Base-by-base conservation (phyloP, 768 basidiomycete species). In the Harrya chromipes region DNA sequence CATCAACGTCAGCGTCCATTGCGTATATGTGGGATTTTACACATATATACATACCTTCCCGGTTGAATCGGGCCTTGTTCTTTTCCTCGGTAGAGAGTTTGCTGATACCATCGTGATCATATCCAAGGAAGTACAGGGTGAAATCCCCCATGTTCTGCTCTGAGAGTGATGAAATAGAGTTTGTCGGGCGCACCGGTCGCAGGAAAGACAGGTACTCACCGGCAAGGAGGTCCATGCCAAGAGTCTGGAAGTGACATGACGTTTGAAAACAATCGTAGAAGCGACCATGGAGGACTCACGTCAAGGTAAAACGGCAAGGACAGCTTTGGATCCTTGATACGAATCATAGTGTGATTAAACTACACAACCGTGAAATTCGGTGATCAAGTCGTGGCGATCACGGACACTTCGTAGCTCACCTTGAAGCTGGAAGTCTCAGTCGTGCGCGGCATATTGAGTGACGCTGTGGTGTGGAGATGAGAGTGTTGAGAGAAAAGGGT, bases 341-440 rank as follows among this genome's bases (percentile, higher is more conserved):
- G 81, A 59, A 94, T 67, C 91, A 91, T 92, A 17, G 87, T 89
- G 68, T 93, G 90, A 64, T 91, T 90, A 71, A 87, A 83, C 85
- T 88, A 53, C 36, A 29, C 21, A 34, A 35, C 19, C 8, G 33
- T 43, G 13, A 47, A 40, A 31, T 16, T 46, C 41, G 12, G 36
- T 37, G 26, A 26, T 24, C 50, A 52, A 21, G n/a, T 7, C 6
- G 21, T 20, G 16, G 23, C 20, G 17, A 35, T 27, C 36, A n/a
- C 24, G 10, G 6, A 7, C 29, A 21, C 43, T 23, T 20, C 24
- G 6, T 23, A 3, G 5, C 60, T 53, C 55, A 82, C 83, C 70
- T 76, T 79, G 71, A 82, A 86, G 57, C 80, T 79, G 1, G 82
- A 76, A 8, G 84, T 85, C 60, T 83, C 84, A 62, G 79, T 62